phyloP scores from a whole-genome alignment of 352 stramenopile species.

The Phytophthora constricta region DNA sequence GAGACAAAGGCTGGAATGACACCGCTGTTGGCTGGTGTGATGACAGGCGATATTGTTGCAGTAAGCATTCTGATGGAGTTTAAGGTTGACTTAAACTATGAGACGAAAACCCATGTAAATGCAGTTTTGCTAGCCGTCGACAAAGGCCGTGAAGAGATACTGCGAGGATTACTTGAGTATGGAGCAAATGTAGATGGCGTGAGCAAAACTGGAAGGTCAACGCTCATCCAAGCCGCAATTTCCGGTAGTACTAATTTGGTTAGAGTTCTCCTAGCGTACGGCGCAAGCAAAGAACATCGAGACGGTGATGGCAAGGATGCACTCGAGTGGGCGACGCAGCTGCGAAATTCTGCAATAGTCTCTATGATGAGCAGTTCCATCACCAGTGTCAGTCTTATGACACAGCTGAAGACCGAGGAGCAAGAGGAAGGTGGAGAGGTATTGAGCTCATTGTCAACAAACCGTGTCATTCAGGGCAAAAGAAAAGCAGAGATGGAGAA shows the following conservation, averaged over 20 bases:
- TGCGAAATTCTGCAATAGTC: constrained; percentile 35
- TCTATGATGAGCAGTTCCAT: constrained; percentile 41
- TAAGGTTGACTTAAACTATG: constrained; percentile 38
- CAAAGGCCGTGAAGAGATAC: constrained; percentile 47
- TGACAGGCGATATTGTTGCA: constrained; percentile 55
- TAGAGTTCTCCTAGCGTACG: constrained; percentile 51
- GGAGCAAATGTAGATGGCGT: constrained; percentile 45
- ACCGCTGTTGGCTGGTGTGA: constrained; percentile 52
- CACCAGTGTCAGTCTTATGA: constrained; percentile 27
- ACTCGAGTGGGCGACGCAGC: constrained; percentile 43
- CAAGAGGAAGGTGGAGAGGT: constrained; percentile 35
- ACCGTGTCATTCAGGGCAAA: constrained; percentile 17
- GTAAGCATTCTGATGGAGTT: constrained; percentile 60
- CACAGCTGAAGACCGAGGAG: constrained; percentile 51
- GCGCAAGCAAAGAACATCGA: constrained; percentile 31
- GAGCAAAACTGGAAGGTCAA: constrained; percentile 35
- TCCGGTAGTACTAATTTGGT: constrained; percentile 46
- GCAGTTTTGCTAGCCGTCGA: constrained; percentile 54
- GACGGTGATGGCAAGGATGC: constrained; percentile 39
- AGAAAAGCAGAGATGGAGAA: constrained; percentile 42
- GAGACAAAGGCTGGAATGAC: constrained; percentile 59
- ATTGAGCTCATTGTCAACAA: constrained; percentile 19
- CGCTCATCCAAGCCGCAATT: constrained; percentile 60
- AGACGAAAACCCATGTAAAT: constrained; percentile 44
- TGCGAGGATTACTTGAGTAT: constrained; percentile 48